Evolutionary conservation across 1,284 basidiomycete species (phyloP), one percentile per base, ranked within the genome.

Genomic region (Phlebopus sp.): DNA sequence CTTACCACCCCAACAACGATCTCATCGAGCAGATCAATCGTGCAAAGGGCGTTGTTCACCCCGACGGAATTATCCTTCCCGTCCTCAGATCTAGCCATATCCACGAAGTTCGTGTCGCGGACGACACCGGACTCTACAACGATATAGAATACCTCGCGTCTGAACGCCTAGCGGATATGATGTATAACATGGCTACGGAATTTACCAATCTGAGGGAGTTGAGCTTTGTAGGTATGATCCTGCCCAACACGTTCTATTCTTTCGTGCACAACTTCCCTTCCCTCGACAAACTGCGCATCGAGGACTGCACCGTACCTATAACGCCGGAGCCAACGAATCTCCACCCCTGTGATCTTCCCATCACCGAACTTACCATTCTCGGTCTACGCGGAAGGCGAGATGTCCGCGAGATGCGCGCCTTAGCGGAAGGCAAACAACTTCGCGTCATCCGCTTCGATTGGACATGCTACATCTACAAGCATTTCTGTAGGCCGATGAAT

Each of bases 381-480:
- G 58, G 64, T 36, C 23, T 68, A 3, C 64, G 60, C 7, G 55
- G 51, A 15, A 54, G 54, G 7, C 47, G 60, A 25, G 57, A 64
- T 14, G 38, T 46, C 3, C 51, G 57, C 9, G 62, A 66, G 18
- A 47, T 55, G 6, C 58, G 46, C 10, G 52, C 55, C 2, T 63
- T 71, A 29, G 66, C 59, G n/a, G 59, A 58, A 32, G 71, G 58
- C 1, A 57, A 58, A 18, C 59, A 55, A 5, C 65, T 73, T n/a
- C 64, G 63, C 34, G 57, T 60, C 19, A 58, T 73, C 18, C 65
- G 63, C 42, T 62, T 73, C 50, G 71, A 73, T 50, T 60, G 59
- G 41, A 69, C 68, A 2, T 72, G 71, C 18, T 69, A 69, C 49
- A 62, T 72, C 14, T 68, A 72, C 55, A 59, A 58, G 19, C 59